Percentiles rank a stretch among this genome's conserved stretches.
phyloP scores from a whole-genome alignment of 2,329 filamentous ascomycete species.

The Colletotrichum kahawae region DNA sequence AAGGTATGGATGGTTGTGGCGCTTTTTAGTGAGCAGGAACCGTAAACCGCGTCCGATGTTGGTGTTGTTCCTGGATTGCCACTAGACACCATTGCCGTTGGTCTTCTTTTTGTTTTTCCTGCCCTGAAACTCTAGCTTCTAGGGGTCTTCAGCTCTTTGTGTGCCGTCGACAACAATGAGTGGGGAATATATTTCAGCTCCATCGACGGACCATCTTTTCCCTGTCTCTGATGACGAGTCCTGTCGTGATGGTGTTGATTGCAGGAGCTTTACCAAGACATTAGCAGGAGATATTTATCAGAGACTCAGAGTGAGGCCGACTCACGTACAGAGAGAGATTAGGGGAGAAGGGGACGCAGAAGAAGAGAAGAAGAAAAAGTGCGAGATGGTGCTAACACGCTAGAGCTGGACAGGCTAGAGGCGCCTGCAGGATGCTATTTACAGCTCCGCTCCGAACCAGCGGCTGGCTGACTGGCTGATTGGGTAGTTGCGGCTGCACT shows the following conservation, averaged over 20 bases:
- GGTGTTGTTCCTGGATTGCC: neutral
- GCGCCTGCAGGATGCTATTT: constrained; percentile 14
- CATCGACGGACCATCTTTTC: neutral
- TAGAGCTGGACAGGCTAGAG: neutral
- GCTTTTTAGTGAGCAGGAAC: neutral
- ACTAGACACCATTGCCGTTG: neutral
- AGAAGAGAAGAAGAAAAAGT: neutral
- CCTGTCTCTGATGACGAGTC: neutral
- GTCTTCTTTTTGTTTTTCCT: neutral
- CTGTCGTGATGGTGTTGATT: neutral
- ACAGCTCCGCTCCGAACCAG: neutral
- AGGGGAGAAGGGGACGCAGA: neutral
- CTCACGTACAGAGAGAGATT: neutral
- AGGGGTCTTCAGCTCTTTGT: neutral
- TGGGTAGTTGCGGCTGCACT: neutral
- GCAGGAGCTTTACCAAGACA: neutral
- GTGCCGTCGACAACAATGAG: neutral
- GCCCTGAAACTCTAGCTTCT: neutral
- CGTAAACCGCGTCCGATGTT: neutral
- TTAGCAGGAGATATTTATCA: neutral
- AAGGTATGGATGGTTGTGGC: neutral
- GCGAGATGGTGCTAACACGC: neutral
- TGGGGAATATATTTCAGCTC: neutral
- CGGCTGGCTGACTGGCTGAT: neutral
- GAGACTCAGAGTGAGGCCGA: neutral